These are phyloP conservation scores for Pseudocercospora macadamiae DNA, from an alignment of 2,329 filamentous ascomycete species.

Conservation along the genomic window DNA sequence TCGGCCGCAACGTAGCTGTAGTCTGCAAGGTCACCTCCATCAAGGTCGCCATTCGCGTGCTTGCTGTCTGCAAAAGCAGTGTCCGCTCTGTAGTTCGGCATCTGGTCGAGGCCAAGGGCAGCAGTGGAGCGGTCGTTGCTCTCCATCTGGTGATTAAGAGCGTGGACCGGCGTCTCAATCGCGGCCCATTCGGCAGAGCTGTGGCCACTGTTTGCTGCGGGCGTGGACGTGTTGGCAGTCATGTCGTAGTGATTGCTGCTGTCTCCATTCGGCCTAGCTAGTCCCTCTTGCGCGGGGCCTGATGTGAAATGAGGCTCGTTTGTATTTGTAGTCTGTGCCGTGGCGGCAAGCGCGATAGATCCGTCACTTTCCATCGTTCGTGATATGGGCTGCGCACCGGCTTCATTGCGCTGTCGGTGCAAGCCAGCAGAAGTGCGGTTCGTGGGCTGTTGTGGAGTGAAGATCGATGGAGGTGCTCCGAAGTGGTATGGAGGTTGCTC, in stretches of 20 bases:
- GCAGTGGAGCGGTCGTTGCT: slow-evolving; percentile 26
- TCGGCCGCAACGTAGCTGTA: background rate
- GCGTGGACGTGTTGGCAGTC: background rate
- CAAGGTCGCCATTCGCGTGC: background rate
- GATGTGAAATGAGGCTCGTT: background rate
- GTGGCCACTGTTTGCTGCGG: slow-evolving; percentile 4
- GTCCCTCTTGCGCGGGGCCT: background rate
- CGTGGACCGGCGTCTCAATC: slow-evolving; percentile 20
- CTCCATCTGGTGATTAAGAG: slow-evolving; percentile 24
- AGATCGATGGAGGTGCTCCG: background rate
- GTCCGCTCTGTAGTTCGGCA: slow-evolving; percentile 5
- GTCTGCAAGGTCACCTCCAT: background rate
- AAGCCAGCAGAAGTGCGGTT: background rate
- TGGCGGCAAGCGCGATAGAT: slow-evolving; percentile 10
- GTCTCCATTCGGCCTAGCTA: slow-evolving; percentile 9
- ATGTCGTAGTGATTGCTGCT: slow-evolving; percentile 14
- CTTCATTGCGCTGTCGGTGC: slow-evolving; percentile 18
- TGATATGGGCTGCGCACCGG: slow-evolving; percentile 14
- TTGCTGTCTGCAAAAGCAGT: background rate
- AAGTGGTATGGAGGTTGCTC: background rate
- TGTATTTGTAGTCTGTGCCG: slow-evolving; percentile 3
- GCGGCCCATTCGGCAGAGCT: background rate
- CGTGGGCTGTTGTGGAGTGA: background rate
- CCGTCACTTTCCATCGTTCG: slow-evolving; percentile 24
- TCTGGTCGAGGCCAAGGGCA: background rate